Percentiles rank a stretch among this genome's conserved stretches.
phyloP scores from a whole-genome alignment of 257 asterid genomes.

The Nicotiana sylvestris region DNA sequence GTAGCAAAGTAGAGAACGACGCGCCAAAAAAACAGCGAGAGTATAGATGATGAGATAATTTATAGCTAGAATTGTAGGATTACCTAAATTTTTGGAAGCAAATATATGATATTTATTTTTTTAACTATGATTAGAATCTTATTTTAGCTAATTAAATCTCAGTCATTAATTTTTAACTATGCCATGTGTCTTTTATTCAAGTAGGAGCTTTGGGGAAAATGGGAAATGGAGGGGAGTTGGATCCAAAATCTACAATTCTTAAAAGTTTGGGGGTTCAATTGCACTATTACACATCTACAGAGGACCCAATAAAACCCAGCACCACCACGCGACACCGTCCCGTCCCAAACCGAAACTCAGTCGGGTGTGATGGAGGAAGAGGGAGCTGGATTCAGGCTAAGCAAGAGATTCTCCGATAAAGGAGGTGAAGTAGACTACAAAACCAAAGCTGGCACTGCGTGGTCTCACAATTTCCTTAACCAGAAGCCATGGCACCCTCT shows the following conservation, averaged over 20 bases:
- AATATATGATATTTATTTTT: too few species aligned
- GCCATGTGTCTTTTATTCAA: too few species aligned
- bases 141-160: too few species aligned
- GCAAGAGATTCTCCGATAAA: constrained; percentile 64
- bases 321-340: neutral
- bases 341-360: neutral
- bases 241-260: neutral
- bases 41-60: too few species aligned
- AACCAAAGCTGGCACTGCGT: constrained; percentile 90
- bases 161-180: too few species aligned
- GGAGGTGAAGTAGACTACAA: constrained; percentile 89
- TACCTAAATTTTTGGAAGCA: too few species aligned
- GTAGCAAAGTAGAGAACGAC: too few species aligned
- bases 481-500: constrained; percentile 99
- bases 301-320: neutral
- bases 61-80: too few species aligned
- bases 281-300: neutral
- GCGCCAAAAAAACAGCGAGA: too few species aligned
- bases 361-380: constrained; percentile 50
- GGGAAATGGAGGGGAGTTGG: too few species aligned
- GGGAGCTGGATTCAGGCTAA: constrained; percentile 46
- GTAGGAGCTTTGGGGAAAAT: too few species aligned
- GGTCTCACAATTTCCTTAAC: constrained; percentile 91
- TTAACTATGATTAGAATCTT: too few species aligned
- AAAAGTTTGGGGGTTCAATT: neutral